A percentile compares a stretch with the other conserved stretches of the same genome.
phyloP scores from a whole-genome alignment of 2,329 filamentous ascomycete species.

The Tolypocladium inflatum region DNA sequence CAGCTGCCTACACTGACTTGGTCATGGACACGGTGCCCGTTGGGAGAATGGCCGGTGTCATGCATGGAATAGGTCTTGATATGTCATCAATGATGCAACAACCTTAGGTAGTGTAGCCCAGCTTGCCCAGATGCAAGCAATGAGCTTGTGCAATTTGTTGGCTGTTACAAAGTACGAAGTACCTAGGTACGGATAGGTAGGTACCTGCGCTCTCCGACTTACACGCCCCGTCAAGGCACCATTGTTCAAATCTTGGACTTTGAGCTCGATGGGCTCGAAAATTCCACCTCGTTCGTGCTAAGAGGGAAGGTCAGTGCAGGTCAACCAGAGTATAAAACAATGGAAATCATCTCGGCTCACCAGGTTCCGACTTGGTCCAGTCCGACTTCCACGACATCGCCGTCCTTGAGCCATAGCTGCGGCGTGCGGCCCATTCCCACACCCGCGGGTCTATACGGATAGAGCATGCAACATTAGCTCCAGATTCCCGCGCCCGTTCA shows the following conservation, averaged over 20 bases:
- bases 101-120: background rate
- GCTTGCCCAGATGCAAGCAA: too few relatives aligned
- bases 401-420: conserved; percentile 58
- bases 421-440: conserved; percentile 63
- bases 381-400: conserved; percentile 59
- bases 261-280: conserved; percentile 9
- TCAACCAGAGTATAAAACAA: background rate
- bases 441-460: conserved; percentile 45
- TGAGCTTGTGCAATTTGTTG: background rate
- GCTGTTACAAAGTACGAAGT: background rate
- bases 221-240: background rate
- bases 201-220: background rate
- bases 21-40: too few relatives aligned
- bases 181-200: too few relatives aligned
- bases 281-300: conserved; percentile 22
- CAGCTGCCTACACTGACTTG: too few relatives aligned
- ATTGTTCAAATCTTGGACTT: conserved; percentile 18
- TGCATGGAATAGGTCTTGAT: too few relatives aligned
- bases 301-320: background rate
- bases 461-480: background rate
- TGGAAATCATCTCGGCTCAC: conserved; percentile 8
- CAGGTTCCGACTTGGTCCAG: conserved; percentile 57
- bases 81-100: too few relatives aligned
- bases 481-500: background rate
- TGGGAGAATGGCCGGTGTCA: too few relatives aligned